Percentiles rank a stretch among this genome's conserved stretches.
Conservation (phyloP, 306 rosid species). For the Purshia tridentata region DNA sequence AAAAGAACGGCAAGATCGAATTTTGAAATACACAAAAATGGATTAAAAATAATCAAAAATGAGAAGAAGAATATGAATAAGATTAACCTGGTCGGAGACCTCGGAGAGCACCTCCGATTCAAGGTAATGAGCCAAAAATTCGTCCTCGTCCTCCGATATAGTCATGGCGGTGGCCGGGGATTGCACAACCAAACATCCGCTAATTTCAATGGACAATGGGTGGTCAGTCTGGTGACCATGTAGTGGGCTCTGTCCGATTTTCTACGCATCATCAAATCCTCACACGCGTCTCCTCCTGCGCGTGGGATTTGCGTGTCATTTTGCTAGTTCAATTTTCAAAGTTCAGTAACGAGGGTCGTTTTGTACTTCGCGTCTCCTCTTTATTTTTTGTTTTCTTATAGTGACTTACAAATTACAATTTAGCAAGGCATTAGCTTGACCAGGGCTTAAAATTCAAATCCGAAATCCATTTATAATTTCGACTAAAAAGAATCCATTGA, state of each 20-base stretch:
- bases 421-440: too few relatives aligned
- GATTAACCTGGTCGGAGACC: constrained; percentile 60
- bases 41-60: not conserved
- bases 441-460: too few relatives aligned
- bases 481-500: too few relatives aligned
- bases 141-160: constrained; percentile 77
- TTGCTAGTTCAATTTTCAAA: too few relatives aligned
- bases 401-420: too few relatives aligned
- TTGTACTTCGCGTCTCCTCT: too few relatives aligned
- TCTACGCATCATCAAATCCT: constrained; percentile 1
- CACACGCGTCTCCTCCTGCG: constrained; percentile 1
- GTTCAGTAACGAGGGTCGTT: too few relatives aligned
- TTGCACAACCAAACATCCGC: not conserved
- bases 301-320: not conserved
- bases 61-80: not conserved
- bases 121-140: constrained; percentile 65
- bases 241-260: not conserved
- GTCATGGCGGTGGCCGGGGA: constrained; percentile 35
- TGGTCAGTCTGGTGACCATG: not conserved
- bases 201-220: not conserved
- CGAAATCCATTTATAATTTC: too few relatives aligned
- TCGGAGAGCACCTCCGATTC: constrained; percentile 84
- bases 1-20: not conserved
- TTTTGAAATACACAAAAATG: not conserved
- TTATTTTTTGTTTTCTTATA: too few relatives aligned